A percentile compares a stretch with the other conserved stretches of the same genome.
Conservation (phyloP, 2,329 filamentous ascomycete species). For the Phialemonium atrogriseum region DNA sequence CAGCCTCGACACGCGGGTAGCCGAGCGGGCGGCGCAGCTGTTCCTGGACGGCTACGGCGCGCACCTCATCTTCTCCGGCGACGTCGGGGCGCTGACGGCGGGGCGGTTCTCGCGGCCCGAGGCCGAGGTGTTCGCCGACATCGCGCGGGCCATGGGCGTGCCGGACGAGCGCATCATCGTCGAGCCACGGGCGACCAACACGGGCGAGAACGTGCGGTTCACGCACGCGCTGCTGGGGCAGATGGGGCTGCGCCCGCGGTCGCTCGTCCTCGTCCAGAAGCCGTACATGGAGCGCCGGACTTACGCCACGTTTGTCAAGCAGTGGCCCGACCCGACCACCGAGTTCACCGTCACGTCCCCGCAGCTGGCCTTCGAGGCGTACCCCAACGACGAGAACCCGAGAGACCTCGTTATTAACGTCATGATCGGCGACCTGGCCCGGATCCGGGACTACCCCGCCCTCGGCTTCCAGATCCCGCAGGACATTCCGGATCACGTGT, state of each 20-base stretch:
- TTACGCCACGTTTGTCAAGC: conserved; percentile 36
- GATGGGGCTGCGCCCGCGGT: conserved; percentile 16
- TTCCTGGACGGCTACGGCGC: conserved; percentile 29
- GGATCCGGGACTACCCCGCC: conserved; percentile 33
- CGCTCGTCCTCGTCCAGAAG: conserved; percentile 36
- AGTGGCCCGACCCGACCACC: conserved; percentile 27
- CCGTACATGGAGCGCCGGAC: conserved; percentile 40
- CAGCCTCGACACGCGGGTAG: conserved; percentile 37
- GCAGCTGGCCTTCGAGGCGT: conserved; percentile 27
- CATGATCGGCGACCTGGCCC: conserved; percentile 35
- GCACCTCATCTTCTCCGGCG: conserved; percentile 35
- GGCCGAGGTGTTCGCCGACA: conserved; percentile 31
- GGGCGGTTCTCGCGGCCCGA: conserved; percentile 30
- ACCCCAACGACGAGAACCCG: conserved; percentile 32
- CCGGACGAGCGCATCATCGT: conserved; percentile 27
- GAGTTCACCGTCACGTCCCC: conserved; percentile 32
- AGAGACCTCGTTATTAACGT: conserved; percentile 32
- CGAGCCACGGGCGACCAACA: conserved; percentile 33
- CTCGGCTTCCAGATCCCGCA: conserved; percentile 35
- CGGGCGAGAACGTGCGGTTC: conserved; percentile 38
- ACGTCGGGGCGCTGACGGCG: conserved; percentile 30
- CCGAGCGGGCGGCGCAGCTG: conserved; percentile 30
- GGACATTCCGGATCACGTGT: conserved; percentile 30
- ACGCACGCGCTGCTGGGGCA: conserved; percentile 26
- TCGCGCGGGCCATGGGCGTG: conserved; percentile 30